Base-by-base conservation (phyloP, 257 asterid genomes). In the Nicotiana paniculata region DNA sequence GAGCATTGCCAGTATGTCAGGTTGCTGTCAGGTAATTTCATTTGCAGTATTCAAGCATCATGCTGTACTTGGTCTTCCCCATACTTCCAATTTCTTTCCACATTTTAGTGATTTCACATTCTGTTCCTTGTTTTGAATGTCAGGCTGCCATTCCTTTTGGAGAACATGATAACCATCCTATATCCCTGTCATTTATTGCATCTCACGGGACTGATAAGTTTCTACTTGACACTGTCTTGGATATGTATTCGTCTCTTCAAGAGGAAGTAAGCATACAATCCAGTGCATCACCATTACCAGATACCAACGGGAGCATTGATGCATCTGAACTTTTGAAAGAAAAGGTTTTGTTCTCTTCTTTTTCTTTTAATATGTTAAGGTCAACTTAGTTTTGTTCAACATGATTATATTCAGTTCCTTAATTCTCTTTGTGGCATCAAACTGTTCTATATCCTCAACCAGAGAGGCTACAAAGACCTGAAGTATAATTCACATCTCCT, bases 81-180 rank as follows among this genome's bases (percentile, higher is more conserved):
- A 32, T 26, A 51, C 66, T 66, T 61, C 11, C 12, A 35, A 13
- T 64, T 65, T 69, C 33, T 21, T 58, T 59, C 54, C 70, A 79
- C 62, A 48, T 15, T 74, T 74, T 51, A 74, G 62, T 74, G 79
- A 51, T 48, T 74, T 74, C 79, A 48, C 24, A 37, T 35, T 64
- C 39, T 79, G 35, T 8, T 78, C 69, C 58, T 18, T 81, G 57
- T 37, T 83, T 69, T 33, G 61, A 77, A 53, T 85, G 28, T 76
- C 85, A 93, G 99, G 97, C 89, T 33, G 79, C 95, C 65, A 80
- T 93, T 87, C 99, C 99, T 64, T 84, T 94, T 10, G 98, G 99
- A 77, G 88, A 82, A 84, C 89, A 93, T 65, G 94, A 90, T 74
- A 93, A 89, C 76, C 86, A 68, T 86, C 97, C 96, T 55, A 78